phyloP scores from a whole-genome alignment of 2,329 filamentous ascomycete genomes.

The Trichoderma endophyticum region DNA sequence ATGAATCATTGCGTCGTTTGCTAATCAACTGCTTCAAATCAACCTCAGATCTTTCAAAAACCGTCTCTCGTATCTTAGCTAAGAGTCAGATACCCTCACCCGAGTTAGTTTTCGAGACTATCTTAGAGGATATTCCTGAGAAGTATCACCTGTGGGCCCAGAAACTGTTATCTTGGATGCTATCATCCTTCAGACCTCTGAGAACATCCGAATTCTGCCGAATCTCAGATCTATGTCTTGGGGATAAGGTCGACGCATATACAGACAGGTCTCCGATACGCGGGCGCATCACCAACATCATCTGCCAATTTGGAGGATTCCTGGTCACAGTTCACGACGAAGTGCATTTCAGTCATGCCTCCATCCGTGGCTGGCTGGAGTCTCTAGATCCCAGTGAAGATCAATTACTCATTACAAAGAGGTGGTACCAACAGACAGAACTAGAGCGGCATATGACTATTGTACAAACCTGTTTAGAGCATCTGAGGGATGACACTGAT shows the following conservation, averaged over 20 bases:
- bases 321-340: not conserved
- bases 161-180: not conserved
- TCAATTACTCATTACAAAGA: accelerated
- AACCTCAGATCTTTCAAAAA: too few relatives aligned
- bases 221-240: not conserved
- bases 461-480: not conserved
- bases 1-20: not conserved
- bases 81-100: not conserved
- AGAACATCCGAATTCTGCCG: not conserved
- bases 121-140: not conserved
- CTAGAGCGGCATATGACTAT: not conserved
- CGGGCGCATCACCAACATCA: not conserved
- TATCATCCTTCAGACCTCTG: not conserved
- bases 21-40: not conserved
- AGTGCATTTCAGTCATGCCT: not conserved
- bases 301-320: not conserved
- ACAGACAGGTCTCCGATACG: not conserved
- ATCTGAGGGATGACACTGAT: not conserved
- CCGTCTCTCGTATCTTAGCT: not conserved
- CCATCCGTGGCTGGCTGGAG: not conserved
- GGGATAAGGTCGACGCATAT: too few relatives aligned
- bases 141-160: not conserved
- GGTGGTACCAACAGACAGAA: not conserved
- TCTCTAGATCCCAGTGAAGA: not conserved
- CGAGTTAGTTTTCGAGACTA: not conserved